Percentiles rank a stretch among this genome's conserved stretches.
phyloP scores from a whole-genome alignment of 148 eudicot genomes.

The Rhododendron williamsianum region DNA sequence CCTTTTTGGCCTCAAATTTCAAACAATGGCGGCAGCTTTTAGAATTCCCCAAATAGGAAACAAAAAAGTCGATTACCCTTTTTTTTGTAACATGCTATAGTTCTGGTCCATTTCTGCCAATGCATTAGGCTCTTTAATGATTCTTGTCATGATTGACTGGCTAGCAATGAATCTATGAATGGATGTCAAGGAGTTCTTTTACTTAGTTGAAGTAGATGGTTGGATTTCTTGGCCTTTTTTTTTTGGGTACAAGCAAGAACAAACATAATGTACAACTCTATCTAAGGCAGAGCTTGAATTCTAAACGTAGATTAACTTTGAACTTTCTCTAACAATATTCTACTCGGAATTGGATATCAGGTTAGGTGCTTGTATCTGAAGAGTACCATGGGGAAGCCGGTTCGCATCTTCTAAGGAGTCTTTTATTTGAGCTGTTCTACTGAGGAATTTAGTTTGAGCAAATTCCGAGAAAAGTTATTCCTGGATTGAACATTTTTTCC shows the following conservation, averaged over 20 bases:
- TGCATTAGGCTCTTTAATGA: not conserved
- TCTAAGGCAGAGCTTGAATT: not conserved
- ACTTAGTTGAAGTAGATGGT: not conserved
- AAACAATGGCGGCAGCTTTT: not conserved
- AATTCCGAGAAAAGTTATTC: not conserved
- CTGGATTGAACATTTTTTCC: not conserved
- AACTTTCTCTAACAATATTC: not conserved
- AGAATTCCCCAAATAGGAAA: not conserved
- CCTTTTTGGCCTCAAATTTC: not conserved
- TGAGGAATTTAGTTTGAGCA: not conserved
- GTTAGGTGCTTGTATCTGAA: conserved; percentile 66
- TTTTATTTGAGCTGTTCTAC: not conserved
- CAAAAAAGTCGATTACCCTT: not conserved
- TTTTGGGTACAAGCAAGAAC: not conserved
- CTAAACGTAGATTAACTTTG: not conserved
- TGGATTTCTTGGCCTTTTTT: not conserved
- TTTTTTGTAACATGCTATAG: not conserved
- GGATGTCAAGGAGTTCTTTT: not conserved
- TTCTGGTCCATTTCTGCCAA: not conserved
- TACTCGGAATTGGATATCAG: conserved; percentile 22
- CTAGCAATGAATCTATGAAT: not conserved
- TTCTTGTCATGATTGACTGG: not conserved
- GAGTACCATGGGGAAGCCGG: conserved; percentile 75
- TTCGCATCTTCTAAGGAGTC: conserved; percentile 41
- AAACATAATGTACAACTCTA: not conserved